phyloP scores from a whole-genome alignment of 768 basidiomycete genomes.

The Strobilomyces dryophilus region DNA sequence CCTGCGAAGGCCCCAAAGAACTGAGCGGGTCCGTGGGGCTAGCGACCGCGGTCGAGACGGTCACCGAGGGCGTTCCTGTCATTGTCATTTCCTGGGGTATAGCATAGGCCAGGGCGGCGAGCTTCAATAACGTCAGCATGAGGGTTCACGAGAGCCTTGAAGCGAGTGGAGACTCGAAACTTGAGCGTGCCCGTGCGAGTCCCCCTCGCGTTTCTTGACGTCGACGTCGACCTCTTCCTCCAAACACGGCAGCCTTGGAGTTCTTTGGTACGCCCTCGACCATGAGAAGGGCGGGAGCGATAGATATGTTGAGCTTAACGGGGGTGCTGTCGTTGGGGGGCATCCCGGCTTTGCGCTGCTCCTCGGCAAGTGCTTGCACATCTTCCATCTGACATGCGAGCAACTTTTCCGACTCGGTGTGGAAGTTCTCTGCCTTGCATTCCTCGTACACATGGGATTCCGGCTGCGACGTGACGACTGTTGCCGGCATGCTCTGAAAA shows the following conservation, averaged over 20 bases:
- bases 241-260: conserved; percentile 63
- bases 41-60: conserved; percentile 58
- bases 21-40: conserved; percentile 54
- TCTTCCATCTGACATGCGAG: conserved; percentile 93
- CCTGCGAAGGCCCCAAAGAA: conserved; percentile 60
- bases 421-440: conserved; percentile 81
- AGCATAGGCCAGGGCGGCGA: conserved; percentile 15
- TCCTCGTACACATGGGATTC: conserved; percentile 80
- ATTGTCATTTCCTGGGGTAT: conserved; percentile 13
- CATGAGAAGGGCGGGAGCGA: conserved; percentile 46
- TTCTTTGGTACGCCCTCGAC: conserved; percentile 44
- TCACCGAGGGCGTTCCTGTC: conserved; percentile 31
- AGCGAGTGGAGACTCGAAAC: neutral
- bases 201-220: conserved; percentile 68
- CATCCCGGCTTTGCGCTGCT: conserved; percentile 88
- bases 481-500: conserved; percentile 77
- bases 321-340: conserved; percentile 89
- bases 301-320: conserved; percentile 78
- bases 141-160: conserved; percentile 5
- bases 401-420: conserved; percentile 90
- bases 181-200: neutral
- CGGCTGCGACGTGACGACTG: conserved; percentile 66
- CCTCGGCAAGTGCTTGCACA: conserved; percentile 86
- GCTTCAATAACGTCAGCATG: conserved; percentile 28
- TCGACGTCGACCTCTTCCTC: conserved; percentile 89